These are phyloP conservation scores for Pascua sp. DNA, from an alignment of 1,284 basidiomycete species.

Conservation along the genomic window DNA sequence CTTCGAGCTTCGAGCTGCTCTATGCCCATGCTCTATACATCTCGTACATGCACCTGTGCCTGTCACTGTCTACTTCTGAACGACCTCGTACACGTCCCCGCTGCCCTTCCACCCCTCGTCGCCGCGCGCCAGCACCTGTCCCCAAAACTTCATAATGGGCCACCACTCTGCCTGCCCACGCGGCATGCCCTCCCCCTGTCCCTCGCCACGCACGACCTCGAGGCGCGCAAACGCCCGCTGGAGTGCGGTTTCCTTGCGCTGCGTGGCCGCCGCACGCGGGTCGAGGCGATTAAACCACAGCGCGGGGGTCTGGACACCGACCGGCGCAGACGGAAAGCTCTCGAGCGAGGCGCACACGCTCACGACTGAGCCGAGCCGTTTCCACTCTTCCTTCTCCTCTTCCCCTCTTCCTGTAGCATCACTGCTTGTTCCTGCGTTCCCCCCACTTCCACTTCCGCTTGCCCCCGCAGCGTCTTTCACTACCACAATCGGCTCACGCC, in stretches of 20 bases:
- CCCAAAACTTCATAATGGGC: conserved; percentile 82
- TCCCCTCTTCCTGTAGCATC: neutral
- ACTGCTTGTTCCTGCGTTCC: neutral
- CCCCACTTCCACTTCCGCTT: neutral
- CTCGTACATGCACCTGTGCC: too few species aligned
- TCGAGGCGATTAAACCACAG: conserved; percentile 60
- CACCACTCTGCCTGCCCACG: conserved; percentile 71
- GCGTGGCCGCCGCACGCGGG: conserved; percentile 48
- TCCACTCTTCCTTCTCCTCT: neutral
- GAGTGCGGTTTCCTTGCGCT: conserved; percentile 51
- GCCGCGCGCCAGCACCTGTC: conserved; percentile 60
- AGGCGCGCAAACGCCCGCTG: conserved; percentile 60
- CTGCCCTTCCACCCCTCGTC: conserved; percentile 51
- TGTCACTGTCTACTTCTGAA: conserved; percentile 9
- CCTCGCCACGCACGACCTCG: conserved; percentile 49
- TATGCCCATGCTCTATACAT: too few species aligned
- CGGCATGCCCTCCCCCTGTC: conserved; percentile 64
- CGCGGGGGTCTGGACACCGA: conserved; percentile 57
- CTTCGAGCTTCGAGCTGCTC: too few species aligned
- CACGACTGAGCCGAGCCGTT: conserved; percentile 35
- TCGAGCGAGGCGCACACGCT: conserved; percentile 68
- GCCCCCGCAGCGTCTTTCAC: neutral
- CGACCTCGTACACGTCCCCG: conserved; percentile 71
- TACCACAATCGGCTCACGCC: conserved; percentile 1
- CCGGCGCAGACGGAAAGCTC: conserved; percentile 65